A percentile compares a stretch with the other conserved stretches of the same genome.
Conservation (phyloP, 768 basidiomycete genomes). For the Ramaria sp. region DNA sequence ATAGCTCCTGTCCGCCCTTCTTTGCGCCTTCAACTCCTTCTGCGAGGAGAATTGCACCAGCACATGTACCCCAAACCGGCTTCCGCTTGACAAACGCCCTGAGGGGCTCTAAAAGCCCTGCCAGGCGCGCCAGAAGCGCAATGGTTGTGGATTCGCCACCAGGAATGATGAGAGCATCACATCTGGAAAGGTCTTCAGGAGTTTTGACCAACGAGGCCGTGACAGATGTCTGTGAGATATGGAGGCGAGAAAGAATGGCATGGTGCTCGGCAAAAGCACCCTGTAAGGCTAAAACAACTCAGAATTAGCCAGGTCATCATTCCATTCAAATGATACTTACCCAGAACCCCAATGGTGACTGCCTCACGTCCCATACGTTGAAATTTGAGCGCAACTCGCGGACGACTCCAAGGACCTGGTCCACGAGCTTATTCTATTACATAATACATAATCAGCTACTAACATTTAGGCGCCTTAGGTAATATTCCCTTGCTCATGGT, state of each 20-base stretch:
- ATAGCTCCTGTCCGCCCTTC: constrained; percentile 78
- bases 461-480: no score
- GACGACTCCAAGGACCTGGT: no score
- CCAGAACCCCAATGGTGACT: constrained; percentile 8
- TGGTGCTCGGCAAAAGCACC: constrained; percentile 90
- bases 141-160: constrained; percentile 97
- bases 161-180: constrained; percentile 85
- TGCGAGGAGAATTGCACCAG: constrained; percentile 85
- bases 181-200: constrained; percentile 57
- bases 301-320: neutral
- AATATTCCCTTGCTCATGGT: no score
- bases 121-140: constrained; percentile 57
- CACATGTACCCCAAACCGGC: constrained; percentile 93
- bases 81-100: constrained; percentile 57
- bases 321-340: neutral
- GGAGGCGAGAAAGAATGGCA: constrained; percentile 34
- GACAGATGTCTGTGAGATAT: constrained; percentile 14
- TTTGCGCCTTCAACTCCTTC: constrained; percentile 65
- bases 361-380: constrained; percentile 6
- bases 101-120: constrained; percentile 75
- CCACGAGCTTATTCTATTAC: no score
- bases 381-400: no score
- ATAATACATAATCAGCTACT: no score
- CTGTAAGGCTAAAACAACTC: constrained; percentile 56
- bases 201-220: constrained; percentile 50